Evolutionary conservation across 2,329 filamentous ascomycete genomes (phyloP), one percentile per base, ranked within the genome.

Genomic region (Coniochaeta pulveracea): DNA sequence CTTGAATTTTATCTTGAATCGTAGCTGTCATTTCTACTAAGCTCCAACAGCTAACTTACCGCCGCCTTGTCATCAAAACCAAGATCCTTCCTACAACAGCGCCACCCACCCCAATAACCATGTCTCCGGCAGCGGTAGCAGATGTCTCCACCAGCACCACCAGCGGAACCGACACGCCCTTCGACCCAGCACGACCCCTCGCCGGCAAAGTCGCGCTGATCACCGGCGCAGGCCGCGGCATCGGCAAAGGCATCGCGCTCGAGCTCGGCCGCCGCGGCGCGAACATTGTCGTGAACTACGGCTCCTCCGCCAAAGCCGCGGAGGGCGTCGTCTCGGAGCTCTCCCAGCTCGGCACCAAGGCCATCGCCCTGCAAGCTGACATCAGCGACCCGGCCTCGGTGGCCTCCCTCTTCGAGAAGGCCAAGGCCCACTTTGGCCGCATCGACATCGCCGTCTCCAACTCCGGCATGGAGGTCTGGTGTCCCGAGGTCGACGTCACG

Each of bases 381-480:
- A 76, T 80, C 54, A 67, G 69, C 54, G 61, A 68, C 38, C 67
- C 77, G 9, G 61, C 62, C 40, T 57, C 66, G 39, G 81, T 80
- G 29, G 63, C 65, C 38, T 54, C 58, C 36, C 70, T 85, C 38
- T 82, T 85, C 61, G 67, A 74, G 40, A 58, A 72, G 48, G 76
- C 77, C 37, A 61, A 80, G 41, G 60, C 60, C 38, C 69, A 76
- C 56, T 85, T 78, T 47, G 78, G 78, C 50, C 68, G 71, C 54
- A 58, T 85, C 48, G 76, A 85, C 60, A 79, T 81, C 48, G 76
- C 80, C 57, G 69, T 78, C 56, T 80, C 74, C 51, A 83, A 83
- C 68, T 72, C 75, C 8, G 78, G 78, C 42, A 79, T 77, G 49
- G 78, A 82, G 61, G 69, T 68, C 36, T 82, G 77, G 74, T 76